These are phyloP conservation scores for Phytophthora vignae DNA, from an alignment of 352 stramenopile species.

Conservation along the genomic window DNA sequence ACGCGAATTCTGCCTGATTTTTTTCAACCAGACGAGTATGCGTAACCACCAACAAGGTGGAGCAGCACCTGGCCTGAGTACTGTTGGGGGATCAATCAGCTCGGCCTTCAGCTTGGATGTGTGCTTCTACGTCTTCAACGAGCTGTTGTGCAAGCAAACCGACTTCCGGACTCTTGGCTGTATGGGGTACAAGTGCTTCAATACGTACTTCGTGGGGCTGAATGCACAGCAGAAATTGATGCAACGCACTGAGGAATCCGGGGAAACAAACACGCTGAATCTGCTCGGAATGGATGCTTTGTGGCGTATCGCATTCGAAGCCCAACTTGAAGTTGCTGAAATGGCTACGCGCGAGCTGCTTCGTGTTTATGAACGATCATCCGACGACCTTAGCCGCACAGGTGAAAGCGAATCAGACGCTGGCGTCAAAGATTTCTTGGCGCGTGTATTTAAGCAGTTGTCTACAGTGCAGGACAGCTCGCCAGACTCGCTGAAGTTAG, in stretches of 20 bases:
- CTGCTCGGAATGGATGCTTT: slow-evolving; percentile 84
- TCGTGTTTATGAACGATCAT: slow-evolving; percentile 80
- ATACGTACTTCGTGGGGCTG: slow-evolving; percentile 86
- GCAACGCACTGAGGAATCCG: slow-evolving; percentile 23
- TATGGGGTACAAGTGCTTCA: slow-evolving; percentile 88
- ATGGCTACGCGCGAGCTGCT: slow-evolving; percentile 82
- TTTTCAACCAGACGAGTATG: slow-evolving; percentile 86
- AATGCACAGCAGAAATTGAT: slow-evolving; percentile 68
- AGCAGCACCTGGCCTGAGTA: slow-evolving; percentile 25
- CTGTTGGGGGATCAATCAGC: slow-evolving; percentile 56
- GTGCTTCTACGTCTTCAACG: slow-evolving; percentile 84
- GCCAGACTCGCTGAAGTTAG: slow-evolving; percentile 62
- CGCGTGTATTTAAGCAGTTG: slow-evolving; percentile 81
- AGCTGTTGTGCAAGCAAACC: slow-evolving; percentile 83
- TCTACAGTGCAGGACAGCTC: slow-evolving; percentile 58
- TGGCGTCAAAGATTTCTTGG: slow-evolving; percentile 78
- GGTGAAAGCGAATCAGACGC: slow-evolving; percentile 38
- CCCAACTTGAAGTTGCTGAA: slow-evolving; percentile 77
- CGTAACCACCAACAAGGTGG: slow-evolving; percentile 48
- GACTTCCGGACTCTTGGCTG: slow-evolving; percentile 76
- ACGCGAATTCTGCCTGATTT: slow-evolving; percentile 82
- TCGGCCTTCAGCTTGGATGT: slow-evolving; percentile 82
- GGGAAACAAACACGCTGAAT: slow-evolving; percentile 38
- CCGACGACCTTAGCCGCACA: slow-evolving; percentile 27
- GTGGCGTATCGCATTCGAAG: slow-evolving; percentile 86